Conservation (phyloP, 352 stramenopile genomes). For the Phytopythium litorale region DNA sequence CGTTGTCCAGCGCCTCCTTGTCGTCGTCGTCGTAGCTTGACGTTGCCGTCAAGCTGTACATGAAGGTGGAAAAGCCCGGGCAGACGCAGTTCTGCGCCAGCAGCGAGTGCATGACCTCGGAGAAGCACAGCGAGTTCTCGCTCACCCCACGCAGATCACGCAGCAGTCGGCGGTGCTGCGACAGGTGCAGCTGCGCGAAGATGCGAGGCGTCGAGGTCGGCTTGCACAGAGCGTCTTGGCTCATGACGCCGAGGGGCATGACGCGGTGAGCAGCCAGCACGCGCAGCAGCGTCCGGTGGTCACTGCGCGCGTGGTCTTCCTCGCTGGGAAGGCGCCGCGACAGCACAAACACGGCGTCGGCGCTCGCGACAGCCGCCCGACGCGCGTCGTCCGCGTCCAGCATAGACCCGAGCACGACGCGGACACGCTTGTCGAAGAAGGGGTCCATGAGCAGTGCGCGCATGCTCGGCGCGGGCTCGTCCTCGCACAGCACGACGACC, state of each 20-base stretch:
- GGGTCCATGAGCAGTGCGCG: slow-evolving; percentile 75
- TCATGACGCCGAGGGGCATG: slow-evolving; percentile 33
- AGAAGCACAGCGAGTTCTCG: slow-evolving; percentile 78
- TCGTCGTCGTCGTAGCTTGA: slow-evolving; percentile 58
- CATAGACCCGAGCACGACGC: slow-evolving; percentile 77
- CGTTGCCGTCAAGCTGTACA: slow-evolving; percentile 84
- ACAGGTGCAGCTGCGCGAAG: slow-evolving; percentile 78
- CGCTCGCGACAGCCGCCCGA: slow-evolving; percentile 53
- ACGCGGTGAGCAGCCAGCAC: slow-evolving; percentile 71
- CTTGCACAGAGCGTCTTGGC: neutral
- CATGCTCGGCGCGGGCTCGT: slow-evolving; percentile 70
- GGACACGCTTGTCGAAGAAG: slow-evolving; percentile 83
- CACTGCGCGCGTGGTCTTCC: slow-evolving; percentile 62
- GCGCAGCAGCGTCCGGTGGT: slow-evolving; percentile 80
- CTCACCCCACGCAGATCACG: slow-evolving; percentile 54
- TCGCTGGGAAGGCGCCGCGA: slow-evolving; percentile 49
- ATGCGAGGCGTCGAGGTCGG: slow-evolving; percentile 14
- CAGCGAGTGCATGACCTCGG: slow-evolving; percentile 73
- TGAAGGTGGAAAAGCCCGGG: slow-evolving; percentile 82
- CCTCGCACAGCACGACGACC: slow-evolving; percentile 72
- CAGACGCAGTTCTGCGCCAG: slow-evolving; percentile 86
- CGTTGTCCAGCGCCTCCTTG: slow-evolving; percentile 25
- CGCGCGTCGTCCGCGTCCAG: slow-evolving; percentile 77
- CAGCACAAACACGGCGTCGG: slow-evolving; percentile 80
- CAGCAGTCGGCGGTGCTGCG: slow-evolving; percentile 69